These are phyloP conservation scores for Sphenostylis stenocarpa DNA, from an alignment of 306 rosid genomes.

Conservation along the genomic window DNA sequence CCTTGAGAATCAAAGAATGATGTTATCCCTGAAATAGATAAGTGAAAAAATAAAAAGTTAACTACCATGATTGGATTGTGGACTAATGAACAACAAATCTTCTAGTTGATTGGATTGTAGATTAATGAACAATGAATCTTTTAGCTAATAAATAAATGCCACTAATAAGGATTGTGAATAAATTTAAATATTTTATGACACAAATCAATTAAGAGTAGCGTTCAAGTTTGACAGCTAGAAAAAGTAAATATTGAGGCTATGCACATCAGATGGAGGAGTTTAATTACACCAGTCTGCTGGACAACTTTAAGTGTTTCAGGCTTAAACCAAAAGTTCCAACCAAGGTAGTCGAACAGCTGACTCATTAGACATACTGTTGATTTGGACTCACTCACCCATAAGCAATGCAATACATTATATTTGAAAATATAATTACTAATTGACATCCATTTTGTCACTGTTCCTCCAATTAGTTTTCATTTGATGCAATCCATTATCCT, in stretches of 20 bases:
- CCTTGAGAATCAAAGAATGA: constrained; percentile 82
- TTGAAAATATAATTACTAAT: too few species aligned
- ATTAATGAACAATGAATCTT: constrained; percentile 5
- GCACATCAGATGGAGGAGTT: not conserved
- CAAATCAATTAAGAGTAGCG: not conserved
- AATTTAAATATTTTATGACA: not conserved
- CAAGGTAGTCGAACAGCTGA: too few species aligned
- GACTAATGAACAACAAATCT: constrained; percentile 6
- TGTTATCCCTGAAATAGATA: constrained; percentile 65
- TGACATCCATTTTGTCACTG: too few species aligned
- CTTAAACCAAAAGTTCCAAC: too few species aligned
- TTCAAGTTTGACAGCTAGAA: not conserved
- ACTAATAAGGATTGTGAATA: not conserved
- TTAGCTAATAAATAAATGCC: not conserved
- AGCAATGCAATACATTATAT: too few species aligned
- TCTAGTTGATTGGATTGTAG: not conserved
- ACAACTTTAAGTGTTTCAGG: too few species aligned
- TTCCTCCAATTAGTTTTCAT: too few species aligned
- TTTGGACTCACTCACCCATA: not conserved
- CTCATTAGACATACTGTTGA: too few species aligned
- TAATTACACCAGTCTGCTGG: not conserved
- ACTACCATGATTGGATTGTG: not conserved
- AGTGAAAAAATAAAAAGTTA: not conserved
- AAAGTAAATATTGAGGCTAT: not conserved
- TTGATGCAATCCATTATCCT: too few species aligned